These are phyloP conservation scores for Eucalyptus dawsonii DNA, from an alignment of 345 rosid genomes.

Conservation along the genomic window DNA sequence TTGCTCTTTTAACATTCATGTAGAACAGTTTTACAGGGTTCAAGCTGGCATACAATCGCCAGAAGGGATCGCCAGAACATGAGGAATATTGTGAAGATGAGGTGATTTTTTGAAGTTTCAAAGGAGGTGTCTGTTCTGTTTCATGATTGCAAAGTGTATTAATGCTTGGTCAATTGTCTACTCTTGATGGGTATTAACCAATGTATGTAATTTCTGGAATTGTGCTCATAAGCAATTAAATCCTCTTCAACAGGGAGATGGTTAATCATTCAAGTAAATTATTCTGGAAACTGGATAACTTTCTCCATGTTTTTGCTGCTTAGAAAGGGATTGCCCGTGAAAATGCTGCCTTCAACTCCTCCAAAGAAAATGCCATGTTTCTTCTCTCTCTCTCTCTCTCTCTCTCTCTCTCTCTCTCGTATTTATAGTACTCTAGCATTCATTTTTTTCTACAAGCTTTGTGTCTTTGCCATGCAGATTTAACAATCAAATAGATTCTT, in stretches of 20 bases:
- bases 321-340: conserved; percentile 31
- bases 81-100: conserved; percentile 54
- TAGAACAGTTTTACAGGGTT: conserved; percentile 76
- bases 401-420: background rate
- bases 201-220: background rate
- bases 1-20: conserved; percentile 8
- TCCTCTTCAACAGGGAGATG: background rate
- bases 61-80: conserved; percentile 47
- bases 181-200: background rate
- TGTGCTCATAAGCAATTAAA: background rate
- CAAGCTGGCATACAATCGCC: conserved; percentile 87
- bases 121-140: conserved; percentile 38
- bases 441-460: background rate
- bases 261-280: background rate
- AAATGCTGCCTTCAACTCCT: too few relatives aligned
- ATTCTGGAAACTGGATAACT: background rate
- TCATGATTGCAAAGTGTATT: background rate
- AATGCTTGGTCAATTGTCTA: background rate
- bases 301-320: conserved; percentile 34
- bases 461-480: background rate
- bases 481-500: background rate
- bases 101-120: conserved; percentile 69
- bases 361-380: conserved; percentile 18
- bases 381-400: background rate
- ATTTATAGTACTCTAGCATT: too few relatives aligned